Base-by-base conservation (phyloP, 2,329 filamentous ascomycete genomes). In the Colletotrichum somersetense region DNA sequence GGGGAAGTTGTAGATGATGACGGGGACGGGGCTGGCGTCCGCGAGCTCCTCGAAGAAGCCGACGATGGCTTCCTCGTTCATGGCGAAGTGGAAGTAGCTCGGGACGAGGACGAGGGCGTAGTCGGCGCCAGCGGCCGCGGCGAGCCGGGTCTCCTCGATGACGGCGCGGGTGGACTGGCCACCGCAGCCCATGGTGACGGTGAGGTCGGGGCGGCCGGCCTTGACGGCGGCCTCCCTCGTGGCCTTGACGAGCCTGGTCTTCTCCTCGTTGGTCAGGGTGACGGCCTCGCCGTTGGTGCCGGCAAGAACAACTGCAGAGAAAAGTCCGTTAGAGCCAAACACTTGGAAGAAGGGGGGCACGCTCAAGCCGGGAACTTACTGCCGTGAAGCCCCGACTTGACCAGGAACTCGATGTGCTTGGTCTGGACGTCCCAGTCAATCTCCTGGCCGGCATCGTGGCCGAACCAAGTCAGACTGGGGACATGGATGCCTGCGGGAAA, bases 231-330 rank as follows among this genome's bases (percentile, higher is more conserved):
- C 88, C 74, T 88, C 84, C 59, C 91, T 90, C 2, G 91, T 91
- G 40, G 87, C 86, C 70, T 81, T 81, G 5, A 91, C 90, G 73
- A 94, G 86, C 59, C 86, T 82, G 62, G 86, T 85, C 77, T 92
- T 89, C 79, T 94, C 92, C 18, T 87, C 85, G 69, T 87, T 85
- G 55, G 88, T 89, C 5, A 94, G 84, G 72, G 93, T 91, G 3
- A 93, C 91, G 11, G 92, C 91, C 81, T 94, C 92, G 75, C 92
- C 92, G 76, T 93, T 94, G 75, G 90, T 92, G 62, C 92, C 92
- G 77, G 92, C 91, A 53, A 91, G 89, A 57, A 92, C 90, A 71
- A 94, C 81, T 79, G 62, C 40, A 6, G 11, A 23, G 3, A 40
- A 6, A n/a, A 38, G 10, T 8, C 4, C 18, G 46, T 66, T 20